Percentiles rank a stretch among this genome's conserved stretches.
phyloP scores from a whole-genome alignment of 805 yeast species.

The Saccharomycopsis amapae region DNA sequence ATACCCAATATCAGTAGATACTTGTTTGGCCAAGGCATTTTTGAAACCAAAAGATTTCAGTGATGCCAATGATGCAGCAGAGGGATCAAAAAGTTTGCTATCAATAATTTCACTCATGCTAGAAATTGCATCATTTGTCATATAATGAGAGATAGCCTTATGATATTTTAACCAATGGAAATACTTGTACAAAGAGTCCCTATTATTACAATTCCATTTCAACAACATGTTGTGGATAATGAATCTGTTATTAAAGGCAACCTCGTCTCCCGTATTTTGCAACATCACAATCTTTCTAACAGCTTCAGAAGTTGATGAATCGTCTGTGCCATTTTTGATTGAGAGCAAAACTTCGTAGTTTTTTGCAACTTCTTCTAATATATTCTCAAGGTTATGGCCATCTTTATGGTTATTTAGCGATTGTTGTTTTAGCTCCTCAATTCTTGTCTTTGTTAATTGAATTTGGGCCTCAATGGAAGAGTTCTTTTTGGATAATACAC shows the following conservation, averaged over 20 bases:
- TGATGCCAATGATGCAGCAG: too few species aligned
- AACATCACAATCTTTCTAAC: conserved; percentile 8
- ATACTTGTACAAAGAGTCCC: conserved; percentile 60
- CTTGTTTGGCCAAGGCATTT: neutral
- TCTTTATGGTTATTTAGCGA: neutral
- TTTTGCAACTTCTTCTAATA: conserved; percentile 12
- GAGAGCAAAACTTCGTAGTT: conserved; percentile 10
- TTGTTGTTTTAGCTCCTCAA: conserved; percentile 13
- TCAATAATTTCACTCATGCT: conserved; percentile 45
- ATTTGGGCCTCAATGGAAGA: conserved; percentile 23
- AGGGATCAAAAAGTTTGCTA: conserved; percentile 23
- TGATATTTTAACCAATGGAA: conserved; percentile 42
- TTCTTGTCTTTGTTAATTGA: conserved; percentile 23
- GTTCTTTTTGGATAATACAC: conserved; percentile 35
- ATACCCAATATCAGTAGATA: conserved; percentile 13
- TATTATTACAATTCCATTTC: conserved; percentile 67
- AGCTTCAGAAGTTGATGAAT: neutral
- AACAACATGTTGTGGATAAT: conserved; percentile 64
- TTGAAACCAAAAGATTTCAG: conserved; percentile 2
- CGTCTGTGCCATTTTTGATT: conserved; percentile 2
- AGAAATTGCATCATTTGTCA: conserved; percentile 42
- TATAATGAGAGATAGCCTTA: conserved; percentile 36
- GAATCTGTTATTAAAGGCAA: conserved; percentile 56
- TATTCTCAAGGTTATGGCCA: neutral
- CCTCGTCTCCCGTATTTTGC: conserved; percentile 9